A percentile compares a stretch with the other conserved stretches of the same genome.
phyloP scores from a whole-genome alignment of 2,329 filamentous ascomycete species.

The Diaporthe sp. region DNA sequence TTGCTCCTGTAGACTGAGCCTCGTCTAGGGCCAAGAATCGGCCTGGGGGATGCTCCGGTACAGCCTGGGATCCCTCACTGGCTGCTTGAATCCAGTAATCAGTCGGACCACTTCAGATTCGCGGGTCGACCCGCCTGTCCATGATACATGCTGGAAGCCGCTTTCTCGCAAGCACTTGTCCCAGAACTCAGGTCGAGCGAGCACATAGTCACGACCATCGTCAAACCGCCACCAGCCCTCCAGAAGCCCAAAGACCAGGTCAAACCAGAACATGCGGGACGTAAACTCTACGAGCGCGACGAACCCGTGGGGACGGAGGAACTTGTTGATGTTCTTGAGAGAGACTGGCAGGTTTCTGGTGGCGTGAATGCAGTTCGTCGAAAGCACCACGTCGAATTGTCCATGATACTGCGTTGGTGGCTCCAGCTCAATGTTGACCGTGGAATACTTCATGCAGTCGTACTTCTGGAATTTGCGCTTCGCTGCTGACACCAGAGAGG shows the following conservation, averaged over 20 bases:
- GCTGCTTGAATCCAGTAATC: neutral
- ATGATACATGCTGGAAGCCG: neutral
- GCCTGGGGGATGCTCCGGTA: neutral
- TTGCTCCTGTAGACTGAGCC: neutral
- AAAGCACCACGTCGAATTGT: neutral
- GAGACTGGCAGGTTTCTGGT: neutral
- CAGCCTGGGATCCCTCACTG: neutral
- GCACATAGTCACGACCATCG: neutral
- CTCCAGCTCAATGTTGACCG: neutral
- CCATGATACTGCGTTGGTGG: neutral
- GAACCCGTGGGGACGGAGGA: neutral
- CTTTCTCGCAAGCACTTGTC: neutral
- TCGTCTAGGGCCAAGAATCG: neutral
- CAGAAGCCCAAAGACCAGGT: neutral
- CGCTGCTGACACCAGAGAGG: neutral
- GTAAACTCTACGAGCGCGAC: neutral
- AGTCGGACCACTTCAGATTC: neutral
- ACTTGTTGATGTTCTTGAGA: neutral
- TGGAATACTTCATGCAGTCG: neutral
- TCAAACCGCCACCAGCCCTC: neutral
- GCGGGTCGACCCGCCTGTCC: neutral
- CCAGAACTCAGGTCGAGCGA: neutral
- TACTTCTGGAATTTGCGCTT: neutral
- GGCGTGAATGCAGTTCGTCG: neutral
- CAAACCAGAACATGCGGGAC: neutral